Base-by-base conservation (phyloP, 2,329 filamentous ascomycete species). In the Raffaelea arxii region DNA sequence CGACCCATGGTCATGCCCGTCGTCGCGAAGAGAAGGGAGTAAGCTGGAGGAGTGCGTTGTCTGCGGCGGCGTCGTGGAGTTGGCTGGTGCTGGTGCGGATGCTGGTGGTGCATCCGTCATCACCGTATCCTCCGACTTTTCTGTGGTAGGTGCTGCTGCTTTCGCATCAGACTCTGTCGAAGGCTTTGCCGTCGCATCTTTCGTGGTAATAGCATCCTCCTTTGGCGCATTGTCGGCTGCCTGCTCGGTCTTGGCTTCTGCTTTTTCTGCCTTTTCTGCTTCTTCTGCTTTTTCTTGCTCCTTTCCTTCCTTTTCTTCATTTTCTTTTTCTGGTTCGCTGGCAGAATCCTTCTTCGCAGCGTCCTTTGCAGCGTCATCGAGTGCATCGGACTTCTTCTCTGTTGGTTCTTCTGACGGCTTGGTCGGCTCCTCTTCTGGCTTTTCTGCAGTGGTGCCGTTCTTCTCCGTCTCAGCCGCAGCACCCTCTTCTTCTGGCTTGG, bases 1-100 rank as follows among this genome's bases (percentile, higher is more conserved):
- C 1, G 62, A 4, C 59, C 61, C 65, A 72, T 69, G 54, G 60
- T 66, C 1, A 62, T 63, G 47, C 70, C 63, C 54, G 36, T 67
- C 68, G 32, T 51, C 52, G 2, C 51, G 46, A 3, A 53, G 46
- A 2, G 53, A 53, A 2, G 51, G 51, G 5, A 53, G 43, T 3
- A 53, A 45, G 32, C 49, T 51, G 4, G 50, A 51, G 10, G 49
- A 46, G 7, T 27, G n/a, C 10, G 46, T n/a, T n/a, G n/a, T n/a
- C n/a, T 39, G n/a, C 39, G 44, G 6, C 44, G 21, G 14, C 36
- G 37, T 9, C 40, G 35, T 12, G 32, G 5, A 36, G 32, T 6
- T 9, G 32, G 46, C 35, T 21, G 39, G 35, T 3, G 37, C 25
- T 10, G 27, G 27, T 14, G 18, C 7, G 25, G 18, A 4, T 19